These are phyloP conservation scores for Letharia columbiana DNA, from an alignment of 495 filamentous ascomycete genomes.

Conservation along the genomic window DNA sequence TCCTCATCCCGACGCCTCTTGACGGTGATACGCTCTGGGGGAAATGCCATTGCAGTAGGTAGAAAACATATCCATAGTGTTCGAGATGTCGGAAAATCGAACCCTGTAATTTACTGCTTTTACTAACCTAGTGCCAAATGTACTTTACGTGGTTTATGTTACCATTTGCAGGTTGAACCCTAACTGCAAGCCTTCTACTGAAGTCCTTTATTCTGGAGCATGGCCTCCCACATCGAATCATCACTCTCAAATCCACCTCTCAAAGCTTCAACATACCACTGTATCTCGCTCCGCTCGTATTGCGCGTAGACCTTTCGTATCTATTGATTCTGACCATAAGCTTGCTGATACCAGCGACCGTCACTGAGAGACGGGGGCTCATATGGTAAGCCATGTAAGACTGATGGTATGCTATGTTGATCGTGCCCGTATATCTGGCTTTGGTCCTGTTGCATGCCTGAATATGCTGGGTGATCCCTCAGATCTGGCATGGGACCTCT, in stretches of 20 bases:
- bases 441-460: slow-evolving; percentile 12
- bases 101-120: neutral
- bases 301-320: neutral
- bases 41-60: slow-evolving; percentile 32
- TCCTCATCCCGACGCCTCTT: slow-evolving; percentile 51
- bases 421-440: slow-evolving; percentile 9
- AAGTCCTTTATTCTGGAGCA: neutral
- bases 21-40: slow-evolving; percentile 47
- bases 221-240: neutral
- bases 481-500: slow-evolving; percentile 23
- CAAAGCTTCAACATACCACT: neutral
- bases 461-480: slow-evolving; percentile 24
- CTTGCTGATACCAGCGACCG: slow-evolving; percentile 26
- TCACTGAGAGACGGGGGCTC: slow-evolving; percentile 10
- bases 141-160: neutral
- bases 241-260: neutral
- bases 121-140: neutral
- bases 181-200: neutral
- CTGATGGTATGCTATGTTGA: slow-evolving; percentile 11
- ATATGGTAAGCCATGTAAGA: slow-evolving; percentile 3
- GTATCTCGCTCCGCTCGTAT: neutral
- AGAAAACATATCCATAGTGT: neutral
- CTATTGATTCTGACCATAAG: slow-evolving; percentile 19
- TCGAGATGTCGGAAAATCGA: neutral
- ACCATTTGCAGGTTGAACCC: neutral